Percentiles rank a stretch among this genome's conserved stretches.
Evolutionary conservation across 148 eudicot species (phyloP).

Genomic region (Rhododendron griersonianum): DNA sequence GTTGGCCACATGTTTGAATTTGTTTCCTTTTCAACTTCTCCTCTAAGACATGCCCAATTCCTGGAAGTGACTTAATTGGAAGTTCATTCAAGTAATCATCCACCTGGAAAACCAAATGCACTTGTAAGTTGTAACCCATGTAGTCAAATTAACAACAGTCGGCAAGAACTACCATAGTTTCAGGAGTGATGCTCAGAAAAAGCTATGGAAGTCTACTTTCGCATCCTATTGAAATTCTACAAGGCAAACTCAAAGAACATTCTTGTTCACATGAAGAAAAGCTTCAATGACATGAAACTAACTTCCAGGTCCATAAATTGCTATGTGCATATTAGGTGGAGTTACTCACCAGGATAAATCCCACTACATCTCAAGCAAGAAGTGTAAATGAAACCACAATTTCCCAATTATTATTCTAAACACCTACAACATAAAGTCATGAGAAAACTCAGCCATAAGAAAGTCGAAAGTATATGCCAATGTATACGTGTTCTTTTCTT

Average conservation of each 20-base stretch:
- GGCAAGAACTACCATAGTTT: background rate
- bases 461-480: background rate
- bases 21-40: slow-evolving; percentile 68
- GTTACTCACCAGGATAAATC: background rate
- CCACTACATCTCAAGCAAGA: background rate
- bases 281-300: background rate
- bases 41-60: slow-evolving; percentile 86
- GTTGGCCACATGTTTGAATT: slow-evolving; percentile 77
- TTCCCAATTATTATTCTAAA: background rate
- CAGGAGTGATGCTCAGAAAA: background rate
- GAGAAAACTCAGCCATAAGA: background rate
- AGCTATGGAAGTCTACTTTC: background rate
- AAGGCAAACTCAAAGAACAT: background rate
- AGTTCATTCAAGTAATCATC: slow-evolving; percentile 62
- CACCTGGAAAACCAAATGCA: slow-evolving; percentile 44
- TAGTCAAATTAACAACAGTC: background rate
- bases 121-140: background rate
- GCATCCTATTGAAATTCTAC: background rate
- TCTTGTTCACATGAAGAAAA: background rate
- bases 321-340: background rate
- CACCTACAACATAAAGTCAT: background rate
- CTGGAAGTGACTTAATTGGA: slow-evolving; percentile 90
- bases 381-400: background rate
- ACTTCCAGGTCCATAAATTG: too few species aligned
- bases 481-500: background rate